These are phyloP conservation scores for Syzygium malaccense DNA, from an alignment of 441 rosid species.

Conservation along the genomic window DNA sequence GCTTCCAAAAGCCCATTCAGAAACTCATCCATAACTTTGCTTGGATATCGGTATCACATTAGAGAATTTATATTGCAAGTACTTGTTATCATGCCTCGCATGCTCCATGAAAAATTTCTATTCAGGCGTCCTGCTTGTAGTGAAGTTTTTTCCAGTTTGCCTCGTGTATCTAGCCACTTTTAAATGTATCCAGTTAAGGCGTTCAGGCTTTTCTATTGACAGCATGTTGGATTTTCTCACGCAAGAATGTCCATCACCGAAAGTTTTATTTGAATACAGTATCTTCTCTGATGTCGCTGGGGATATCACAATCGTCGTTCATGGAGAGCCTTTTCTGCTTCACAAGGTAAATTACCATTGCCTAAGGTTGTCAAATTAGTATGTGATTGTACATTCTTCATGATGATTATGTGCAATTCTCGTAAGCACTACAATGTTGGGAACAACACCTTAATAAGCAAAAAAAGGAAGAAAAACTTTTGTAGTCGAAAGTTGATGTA, in stretches of 20 bases:
- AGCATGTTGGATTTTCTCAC: not conserved
- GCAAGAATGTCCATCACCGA: not conserved
- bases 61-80: not conserved
- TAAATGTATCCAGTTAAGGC: not conserved
- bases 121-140: not conserved
- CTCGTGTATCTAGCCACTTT: not conserved
- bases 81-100: not conserved
- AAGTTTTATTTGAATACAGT: constrained; percentile 24
- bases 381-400: not conserved
- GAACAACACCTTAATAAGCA: not conserved
- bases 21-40: not conserved
- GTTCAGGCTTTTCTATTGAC: not conserved
- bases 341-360: constrained; percentile 53
- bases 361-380: not conserved
- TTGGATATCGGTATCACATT: not conserved
- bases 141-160: not conserved
- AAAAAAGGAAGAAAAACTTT: not conserved
- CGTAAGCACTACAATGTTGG: not conserved
- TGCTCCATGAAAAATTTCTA: not conserved
- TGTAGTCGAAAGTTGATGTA: not conserved
- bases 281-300: constrained; percentile 86
- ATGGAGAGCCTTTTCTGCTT: constrained; percentile 72
- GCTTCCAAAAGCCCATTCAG: not conserved
- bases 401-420: not conserved
- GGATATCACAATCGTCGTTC: constrained; percentile 67